Conservation (phyloP, 768 basidiomycete species). For the Russula earlei region DNA sequence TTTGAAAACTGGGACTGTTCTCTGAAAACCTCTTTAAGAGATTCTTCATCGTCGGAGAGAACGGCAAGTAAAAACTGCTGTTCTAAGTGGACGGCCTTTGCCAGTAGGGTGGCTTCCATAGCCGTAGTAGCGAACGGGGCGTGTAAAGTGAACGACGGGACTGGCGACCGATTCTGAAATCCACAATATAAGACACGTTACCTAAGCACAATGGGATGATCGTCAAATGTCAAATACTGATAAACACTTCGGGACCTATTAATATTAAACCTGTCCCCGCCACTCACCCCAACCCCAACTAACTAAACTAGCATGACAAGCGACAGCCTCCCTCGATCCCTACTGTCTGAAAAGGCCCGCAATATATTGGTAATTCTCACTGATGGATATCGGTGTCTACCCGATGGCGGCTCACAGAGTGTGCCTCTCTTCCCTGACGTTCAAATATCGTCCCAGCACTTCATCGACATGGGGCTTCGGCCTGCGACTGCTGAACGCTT, state of each 20-base stretch:
- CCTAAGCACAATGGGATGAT: background rate
- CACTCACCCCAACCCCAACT: too few species aligned
- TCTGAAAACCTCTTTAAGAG: background rate
- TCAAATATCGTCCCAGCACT: background rate
- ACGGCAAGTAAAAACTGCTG: slow-evolving; percentile 4
- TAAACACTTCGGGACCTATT: too few species aligned
- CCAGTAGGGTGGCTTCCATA: slow-evolving; percentile 1
- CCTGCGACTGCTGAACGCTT: background rate
- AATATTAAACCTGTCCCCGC: too few species aligned
- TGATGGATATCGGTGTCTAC: accelerated
- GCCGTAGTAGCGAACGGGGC: background rate
- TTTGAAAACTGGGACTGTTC: background rate
- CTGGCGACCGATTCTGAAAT: too few species aligned
- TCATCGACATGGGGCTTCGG: background rate
- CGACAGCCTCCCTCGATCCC: background rate
- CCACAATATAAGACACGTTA: too few species aligned
- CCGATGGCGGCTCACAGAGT: background rate
- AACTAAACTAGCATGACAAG: too few species aligned
- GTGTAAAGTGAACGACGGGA: background rate
- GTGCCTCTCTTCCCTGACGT: background rate
- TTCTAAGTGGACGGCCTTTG: background rate
- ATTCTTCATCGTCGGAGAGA: background rate
- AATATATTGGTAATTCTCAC: background rate
- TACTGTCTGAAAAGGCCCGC: background rate
- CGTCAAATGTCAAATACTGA: background rate